Base-by-base conservation (phyloP, 1,284 basidiomycete genomes). In the Sutorius eximius region DNA sequence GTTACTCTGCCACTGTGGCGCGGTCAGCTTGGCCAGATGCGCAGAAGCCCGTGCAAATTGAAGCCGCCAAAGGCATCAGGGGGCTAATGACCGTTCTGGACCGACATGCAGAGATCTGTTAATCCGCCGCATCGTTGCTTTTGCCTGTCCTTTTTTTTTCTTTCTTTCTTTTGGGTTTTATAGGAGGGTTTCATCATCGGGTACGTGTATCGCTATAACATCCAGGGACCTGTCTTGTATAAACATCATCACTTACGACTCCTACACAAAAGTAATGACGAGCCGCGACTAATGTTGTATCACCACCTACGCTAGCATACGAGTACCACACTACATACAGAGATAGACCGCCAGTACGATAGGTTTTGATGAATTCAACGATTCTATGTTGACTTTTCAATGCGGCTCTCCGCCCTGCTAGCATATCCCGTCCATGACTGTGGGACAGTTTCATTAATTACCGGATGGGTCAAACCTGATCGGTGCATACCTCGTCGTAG, bases 391-490 rank as follows among this genome's bases (percentile, higher is more conserved):
- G 69, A 70, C 67, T 78, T 87, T 59, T 77, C 76, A 37, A 91
- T 87, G 51, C 71, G 77, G 67, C 87, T 91, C 37, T 80, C 73
- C n/a, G 77, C 61, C 51, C 87, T 76, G 68, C 79, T 74, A 4
- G 89, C 89, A 68, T 93, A 94, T 7, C 91, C 91, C 3, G 87
- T 86, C 91, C 91, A 93, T 10, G 88, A 91, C 91, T 92, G 61
- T 16, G 53, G 27, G 52, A 52, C 38, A 52, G 29, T 38, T 51
- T 61, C 45, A 52, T 71, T 59, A 56, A 65, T 59, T 52, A 45
- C 45, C 40, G 52, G 42, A 34, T n/a, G 38, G 20, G 43, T 45
- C 45, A 53, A 48, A 34, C 45, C 30, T 44, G 51, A 63, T 51
- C 43, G 43, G 56, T 36, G 63, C 83, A 57, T 61, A 90, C 89